Conservation (phyloP, 805 yeast genomes). For the Candida dendrica region DNA sequence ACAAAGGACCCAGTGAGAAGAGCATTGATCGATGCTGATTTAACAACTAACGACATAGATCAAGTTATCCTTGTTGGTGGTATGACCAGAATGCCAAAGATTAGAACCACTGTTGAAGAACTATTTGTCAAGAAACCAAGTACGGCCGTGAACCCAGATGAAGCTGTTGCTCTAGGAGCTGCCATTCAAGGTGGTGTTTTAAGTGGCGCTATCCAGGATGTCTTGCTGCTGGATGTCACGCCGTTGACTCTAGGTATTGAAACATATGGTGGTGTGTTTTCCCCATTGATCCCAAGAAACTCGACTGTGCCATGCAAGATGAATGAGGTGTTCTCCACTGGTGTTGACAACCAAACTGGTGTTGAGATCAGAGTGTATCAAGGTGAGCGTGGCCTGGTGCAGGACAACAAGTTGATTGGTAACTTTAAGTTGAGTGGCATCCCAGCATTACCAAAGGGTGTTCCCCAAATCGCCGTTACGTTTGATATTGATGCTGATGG, state of each 20-base stretch:
- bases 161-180: constrained; percentile 88
- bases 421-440: constrained; percentile 66
- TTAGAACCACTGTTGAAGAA: constrained; percentile 52
- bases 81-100: constrained; percentile 86
- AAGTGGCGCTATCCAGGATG: constrained; percentile 77
- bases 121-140: constrained; percentile 61
- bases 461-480: constrained; percentile 70
- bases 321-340: constrained; percentile 71
- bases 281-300: constrained; percentile 72
- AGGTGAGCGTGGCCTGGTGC: constrained; percentile 75
- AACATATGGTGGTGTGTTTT: constrained; percentile 78
- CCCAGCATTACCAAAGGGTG: constrained; percentile 72
- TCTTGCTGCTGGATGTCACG: constrained; percentile 71
- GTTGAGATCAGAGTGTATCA: constrained; percentile 74
- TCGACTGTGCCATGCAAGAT: constrained; percentile 71
- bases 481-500: constrained; percentile 83
- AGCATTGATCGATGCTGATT: constrained; percentile 68
- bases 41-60: constrained; percentile 57
- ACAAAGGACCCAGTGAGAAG: constrained; percentile 69
- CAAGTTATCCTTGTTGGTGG: constrained; percentile 81
- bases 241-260: constrained; percentile 81
- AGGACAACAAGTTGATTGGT: constrained; percentile 72
- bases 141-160: constrained; percentile 79
- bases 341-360: constrained; percentile 80
- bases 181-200: constrained; percentile 85